A percentile compares a stretch with the other conserved stretches of the same genome.
These are phyloP conservation scores for Zelopaecilomyces penicillatus DNA, from an alignment of 2,329 filamentous ascomycete species.

Conservation along the genomic window DNA sequence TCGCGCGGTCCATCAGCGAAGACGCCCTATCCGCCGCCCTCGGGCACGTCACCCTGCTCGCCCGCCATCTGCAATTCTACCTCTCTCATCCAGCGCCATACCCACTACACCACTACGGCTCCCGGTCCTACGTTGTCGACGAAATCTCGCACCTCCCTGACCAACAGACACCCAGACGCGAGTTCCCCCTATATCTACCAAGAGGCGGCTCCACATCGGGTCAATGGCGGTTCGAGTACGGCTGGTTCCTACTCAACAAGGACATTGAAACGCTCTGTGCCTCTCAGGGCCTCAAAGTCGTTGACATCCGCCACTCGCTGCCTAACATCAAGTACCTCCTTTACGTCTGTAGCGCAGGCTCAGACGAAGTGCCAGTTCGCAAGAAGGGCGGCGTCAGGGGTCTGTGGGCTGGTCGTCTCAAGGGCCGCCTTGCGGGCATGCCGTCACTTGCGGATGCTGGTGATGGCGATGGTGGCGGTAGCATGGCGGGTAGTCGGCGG, in stretches of 20 bases:
- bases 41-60: conserved; percentile 68
- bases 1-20: conserved; percentile 44
- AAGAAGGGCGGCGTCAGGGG: conserved; percentile 55
- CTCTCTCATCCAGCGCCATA: conserved; percentile 74
- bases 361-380: conserved; percentile 50
- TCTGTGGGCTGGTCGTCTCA: conserved; percentile 42
- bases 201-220: conserved; percentile 55
- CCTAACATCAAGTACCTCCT: conserved; percentile 91
- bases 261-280: conserved; percentile 67
- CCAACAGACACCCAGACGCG: conserved; percentile 44
- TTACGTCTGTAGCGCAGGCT: conserved; percentile 80
- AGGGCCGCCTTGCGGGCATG: conserved; percentile 24
- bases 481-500: conserved; percentile 30
- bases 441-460: conserved; percentile 23
- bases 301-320: conserved; percentile 86
- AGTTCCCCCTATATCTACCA: conserved; percentile 70
- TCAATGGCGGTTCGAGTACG: conserved; percentile 91
- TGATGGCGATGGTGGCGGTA: conserved; percentile 28
- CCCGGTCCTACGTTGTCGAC: conserved; percentile 67
- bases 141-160: conserved; percentile 53
- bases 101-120: conserved; percentile 62
- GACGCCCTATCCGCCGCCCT: conserved; percentile 73
- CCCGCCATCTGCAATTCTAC: conserved; percentile 73
- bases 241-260: conserved; percentile 93
- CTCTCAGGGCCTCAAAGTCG: conserved; percentile 63